Base-by-base conservation (phyloP, 768 basidiomycete species). In the Strobilomyces dryophilus region DNA sequence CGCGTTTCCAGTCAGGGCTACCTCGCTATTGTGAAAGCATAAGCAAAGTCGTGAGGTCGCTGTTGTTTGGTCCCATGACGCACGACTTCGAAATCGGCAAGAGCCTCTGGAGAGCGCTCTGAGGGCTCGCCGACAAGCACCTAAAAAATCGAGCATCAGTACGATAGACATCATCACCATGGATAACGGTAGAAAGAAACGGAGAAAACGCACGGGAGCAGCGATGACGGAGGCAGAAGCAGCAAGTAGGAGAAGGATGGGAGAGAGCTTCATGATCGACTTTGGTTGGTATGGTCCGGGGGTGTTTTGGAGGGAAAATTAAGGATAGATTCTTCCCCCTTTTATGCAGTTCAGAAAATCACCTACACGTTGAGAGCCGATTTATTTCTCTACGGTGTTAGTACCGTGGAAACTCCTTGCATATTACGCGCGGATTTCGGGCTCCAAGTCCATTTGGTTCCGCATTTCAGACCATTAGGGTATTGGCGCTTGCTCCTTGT, bases 191-290 rank as follows among this genome's bases (percentile, higher is more conserved):
- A 40, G 21, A 14, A 17, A 20, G 17, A 20, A 37, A 37, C 8
- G 14, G 15, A 1, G 34, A 26, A 32, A 3, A 36, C 48, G 8
- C 11, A 53, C 52, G 8, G 52, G 52, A 27, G 40, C n/a, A 31
- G 52, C 47, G 8, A 43, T 14, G 41, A 42, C 34, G 8, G 18
- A 42, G n/a, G 14, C 52, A 8, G 12, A 41, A 4, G 34, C 18
- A 8, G 41, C 34, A 36, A 51, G 20, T 37, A 51, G 5, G 1
- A 53, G 18, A 20, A 43, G 20, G 36, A 50, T 31, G 32, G 18
- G 35, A 31, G 47, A 53, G 41, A 53, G n/a, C 17, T 50, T 26
- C 52, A 53, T 53, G 39, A 20, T 34, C 24, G 20, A 20, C 10
- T 49, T 32, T 18, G 42, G 5, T 26, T 20, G 18, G 31, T 24